Conservation (phyloP, 208 protist species). For the Trichomonas gallinae region DNA sequence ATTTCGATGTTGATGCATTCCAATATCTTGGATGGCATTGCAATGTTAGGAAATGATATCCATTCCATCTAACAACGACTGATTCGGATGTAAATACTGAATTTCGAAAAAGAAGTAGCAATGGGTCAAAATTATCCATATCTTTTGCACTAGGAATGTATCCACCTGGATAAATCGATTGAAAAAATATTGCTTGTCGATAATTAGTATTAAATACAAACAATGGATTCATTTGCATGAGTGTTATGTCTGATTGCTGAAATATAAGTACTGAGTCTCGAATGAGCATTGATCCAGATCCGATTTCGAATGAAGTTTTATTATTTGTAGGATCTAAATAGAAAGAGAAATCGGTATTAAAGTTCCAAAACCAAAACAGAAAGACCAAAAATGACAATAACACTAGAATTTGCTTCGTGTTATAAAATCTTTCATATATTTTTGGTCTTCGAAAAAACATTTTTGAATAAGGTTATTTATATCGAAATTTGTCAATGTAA, state of each 20-base stretch:
- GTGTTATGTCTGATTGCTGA: not conserved
- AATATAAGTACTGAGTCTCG: not conserved
- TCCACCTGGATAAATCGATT: not conserved
- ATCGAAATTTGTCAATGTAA: no score
- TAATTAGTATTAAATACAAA: not conserved
- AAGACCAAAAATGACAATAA: not conserved
- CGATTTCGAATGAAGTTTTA: not conserved
- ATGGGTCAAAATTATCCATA: not conserved
- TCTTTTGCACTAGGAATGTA: not conserved
- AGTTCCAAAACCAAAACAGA: not conserved
- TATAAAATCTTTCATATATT: not conserved
- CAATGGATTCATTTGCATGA: not conserved
- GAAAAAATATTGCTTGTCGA: not conserved
- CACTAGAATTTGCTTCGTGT: not conserved
- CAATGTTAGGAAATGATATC: not conserved
- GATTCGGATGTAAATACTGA: not conserved
- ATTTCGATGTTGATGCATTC: not conserved
- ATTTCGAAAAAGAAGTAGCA: not conserved
- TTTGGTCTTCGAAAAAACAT: not conserved
- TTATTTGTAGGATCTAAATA: not conserved
- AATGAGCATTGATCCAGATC: not conserved
- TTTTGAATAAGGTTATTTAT: no score
- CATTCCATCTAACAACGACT: not conserved
- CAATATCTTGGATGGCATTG: not conserved
- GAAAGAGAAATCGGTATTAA: not conserved